These are phyloP conservation scores for Nicotiana attenuata DNA, from an alignment of 257 asterid genomes.

Conservation along the genomic window DNA sequence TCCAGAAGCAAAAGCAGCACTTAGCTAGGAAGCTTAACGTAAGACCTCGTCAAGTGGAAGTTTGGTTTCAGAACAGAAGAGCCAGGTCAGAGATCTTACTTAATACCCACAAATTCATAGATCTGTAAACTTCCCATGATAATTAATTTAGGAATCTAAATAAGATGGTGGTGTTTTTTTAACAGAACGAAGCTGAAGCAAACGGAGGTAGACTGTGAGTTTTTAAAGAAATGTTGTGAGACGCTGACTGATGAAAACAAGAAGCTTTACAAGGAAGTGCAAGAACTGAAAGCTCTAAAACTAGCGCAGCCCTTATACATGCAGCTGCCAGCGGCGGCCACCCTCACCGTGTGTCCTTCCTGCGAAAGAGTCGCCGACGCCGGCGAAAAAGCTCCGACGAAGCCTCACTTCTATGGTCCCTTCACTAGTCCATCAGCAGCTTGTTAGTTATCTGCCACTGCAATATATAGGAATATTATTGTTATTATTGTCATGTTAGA, in stretches of 20 bases:
- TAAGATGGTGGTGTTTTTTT: not conserved
- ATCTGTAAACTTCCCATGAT: no score
- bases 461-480: not conserved
- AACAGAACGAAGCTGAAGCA: conserved; percentile 30
- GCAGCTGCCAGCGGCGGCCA: conserved; percentile 12
- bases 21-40: conserved; percentile 64
- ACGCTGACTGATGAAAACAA: conserved; percentile 22
- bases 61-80: conserved; percentile 93
- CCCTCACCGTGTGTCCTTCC: conserved; percentile 8
- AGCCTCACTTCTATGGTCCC: not conserved
- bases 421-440: not conserved
- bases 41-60: conserved; percentile 92
- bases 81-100: conserved; percentile 47
- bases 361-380: conserved; percentile 5
- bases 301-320: conserved; percentile 13
- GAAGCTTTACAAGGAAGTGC: conserved; percentile 22
- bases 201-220: conserved; percentile 27
- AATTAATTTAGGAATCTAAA: not conserved
- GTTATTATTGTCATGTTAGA: not conserved
- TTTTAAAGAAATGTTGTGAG: conserved; percentile 21
- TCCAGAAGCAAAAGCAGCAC: conserved; percentile 73
- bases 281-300: conserved; percentile 24
- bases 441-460: not conserved
- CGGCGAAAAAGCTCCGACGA: not conserved
- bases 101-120: no score